Conservation (phyloP, 2,329 filamentous ascomycete genomes). For the Hortaea werneckii region DNA sequence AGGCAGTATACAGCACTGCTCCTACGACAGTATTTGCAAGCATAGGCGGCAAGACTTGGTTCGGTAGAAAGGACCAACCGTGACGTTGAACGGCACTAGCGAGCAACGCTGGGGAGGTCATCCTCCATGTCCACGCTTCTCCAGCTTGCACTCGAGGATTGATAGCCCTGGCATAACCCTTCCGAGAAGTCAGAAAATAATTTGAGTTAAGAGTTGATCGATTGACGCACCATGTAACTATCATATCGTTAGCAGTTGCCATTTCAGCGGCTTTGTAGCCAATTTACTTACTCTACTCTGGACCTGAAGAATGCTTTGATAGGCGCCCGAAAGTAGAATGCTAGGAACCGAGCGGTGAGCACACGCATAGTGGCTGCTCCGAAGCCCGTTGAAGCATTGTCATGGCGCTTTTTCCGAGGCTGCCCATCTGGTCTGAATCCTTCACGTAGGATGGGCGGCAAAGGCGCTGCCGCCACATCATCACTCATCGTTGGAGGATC, state of each 20-base stretch:
- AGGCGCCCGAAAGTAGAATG: constrained; percentile 85
- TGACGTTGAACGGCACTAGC: constrained; percentile 57
- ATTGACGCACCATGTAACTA: constrained; percentile 6
- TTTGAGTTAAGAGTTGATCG: not conserved
- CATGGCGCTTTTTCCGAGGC: constrained; percentile 37
- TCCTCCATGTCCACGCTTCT: constrained; percentile 48
- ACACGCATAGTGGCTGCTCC: constrained; percentile 78
- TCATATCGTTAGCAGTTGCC: too few species aligned
- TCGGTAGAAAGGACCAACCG: constrained; percentile 64
- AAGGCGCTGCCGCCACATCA: constrained; percentile 6
- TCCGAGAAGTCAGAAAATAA: not conserved
- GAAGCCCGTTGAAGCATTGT: constrained; percentile 59
- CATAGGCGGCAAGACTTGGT: constrained; percentile 66
- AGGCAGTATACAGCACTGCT: constrained; percentile 64
- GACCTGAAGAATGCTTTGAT: constrained; percentile 89
- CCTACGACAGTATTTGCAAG: constrained; percentile 66
- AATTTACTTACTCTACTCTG: constrained; percentile 63
- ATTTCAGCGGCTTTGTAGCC: not conserved
- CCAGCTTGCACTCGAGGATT: constrained; percentile 44
- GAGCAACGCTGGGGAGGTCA: constrained; percentile 60
- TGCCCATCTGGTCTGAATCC: constrained; percentile 1
- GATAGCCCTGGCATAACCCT: constrained; percentile 55
- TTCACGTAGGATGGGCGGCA: constrained; percentile 3
- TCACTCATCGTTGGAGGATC: constrained; percentile 3
- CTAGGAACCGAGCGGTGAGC: constrained; percentile 69